phyloP scores from a whole-genome alignment of 2,329 filamentous ascomycete species.

The Calonectria pauciramosa region DNA sequence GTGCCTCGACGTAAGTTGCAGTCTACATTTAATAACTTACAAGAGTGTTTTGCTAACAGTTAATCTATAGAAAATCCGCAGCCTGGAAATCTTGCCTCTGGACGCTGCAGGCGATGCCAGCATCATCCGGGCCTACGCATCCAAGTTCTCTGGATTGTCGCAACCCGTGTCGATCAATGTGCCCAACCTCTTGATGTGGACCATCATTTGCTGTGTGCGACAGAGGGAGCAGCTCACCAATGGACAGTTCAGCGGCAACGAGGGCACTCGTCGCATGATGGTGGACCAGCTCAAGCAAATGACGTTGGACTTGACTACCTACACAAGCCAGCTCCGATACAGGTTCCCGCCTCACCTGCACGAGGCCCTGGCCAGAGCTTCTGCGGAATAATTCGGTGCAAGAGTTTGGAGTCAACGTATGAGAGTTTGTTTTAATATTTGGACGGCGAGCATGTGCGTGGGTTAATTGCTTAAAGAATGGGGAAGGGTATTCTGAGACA shows the following conservation, averaged over 20 bases:
- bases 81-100: conserved; percentile 84
- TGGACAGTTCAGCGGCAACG: conserved; percentile 81
- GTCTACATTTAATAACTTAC: neutral
- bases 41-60: conserved; percentile 33
- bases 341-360: conserved; percentile 89
- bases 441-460: conserved; percentile 18
- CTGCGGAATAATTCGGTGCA: conserved; percentile 66
- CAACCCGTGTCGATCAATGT: conserved; percentile 89
- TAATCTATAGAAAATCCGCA: conserved; percentile 74
- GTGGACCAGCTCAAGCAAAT: conserved; percentile 81
- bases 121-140: conserved; percentile 83
- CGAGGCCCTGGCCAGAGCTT: conserved; percentile 87
- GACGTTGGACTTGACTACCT: conserved; percentile 92
- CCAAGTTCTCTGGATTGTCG: conserved; percentile 83
- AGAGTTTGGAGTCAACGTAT: neutral
- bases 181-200: conserved; percentile 94
- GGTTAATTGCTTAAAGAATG: conserved; percentile 4
- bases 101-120: conserved; percentile 80
- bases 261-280: conserved; percentile 73
- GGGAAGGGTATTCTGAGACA: neutral
- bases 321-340: conserved; percentile 93
- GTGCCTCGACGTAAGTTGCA: conserved; percentile 68
- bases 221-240: conserved; percentile 80
- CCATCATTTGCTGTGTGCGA: conserved; percentile 85
- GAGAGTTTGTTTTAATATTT: neutral